Base-by-base conservation (phyloP, 805 yeast species). In the Teunomyces gatunensis region DNA sequence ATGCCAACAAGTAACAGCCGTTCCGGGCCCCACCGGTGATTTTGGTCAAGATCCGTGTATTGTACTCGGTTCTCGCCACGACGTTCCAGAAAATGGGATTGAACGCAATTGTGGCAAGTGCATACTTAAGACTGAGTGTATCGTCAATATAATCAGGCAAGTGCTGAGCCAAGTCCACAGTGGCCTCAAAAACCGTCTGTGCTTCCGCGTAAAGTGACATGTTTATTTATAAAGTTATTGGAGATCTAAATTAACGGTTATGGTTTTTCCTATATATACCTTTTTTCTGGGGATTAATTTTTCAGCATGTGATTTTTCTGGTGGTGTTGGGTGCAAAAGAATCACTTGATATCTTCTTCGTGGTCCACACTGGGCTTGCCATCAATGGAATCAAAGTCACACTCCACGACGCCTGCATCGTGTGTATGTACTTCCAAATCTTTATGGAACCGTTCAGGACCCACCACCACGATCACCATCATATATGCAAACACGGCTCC, bases 51-150 rank as follows among this genome's bases (percentile, higher is more conserved):
- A 86, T 58, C 55, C 87, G 86, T 12, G 88, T 82, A 50, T 81
- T 80, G 75, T 89, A 89, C 64, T 94, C 98, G 23, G 80, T 59
- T 57, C 98, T 79, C 5, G 99, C 99, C 18, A 81, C 95, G 48
- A 86, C 77, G 65, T 94, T 94, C 99, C 99, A 94, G 64, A 91
- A 92, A 28, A 87, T 79, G 13, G 99, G 99, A 65, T 94, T 94
- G 79, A 94, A 91, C 12, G 84, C 83, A 56, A 94, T 87, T 27
- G 87, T 79, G 6, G 74, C 77, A 25, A 88, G 63, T 4, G 92
- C 80, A 49, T 45, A 65, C 30, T 52, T 44, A 46, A 68, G 52
- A 45, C 57, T 52, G 25, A 53, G 40, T 34, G 60, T 55, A 36
- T 59, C 47, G 23, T 52, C 55, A 17, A 68, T 52, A 50, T 62